Evolutionary conservation across 164 flowering plant genomes (phyloP).

Genomic region (Liriodendron chinense): DNA sequence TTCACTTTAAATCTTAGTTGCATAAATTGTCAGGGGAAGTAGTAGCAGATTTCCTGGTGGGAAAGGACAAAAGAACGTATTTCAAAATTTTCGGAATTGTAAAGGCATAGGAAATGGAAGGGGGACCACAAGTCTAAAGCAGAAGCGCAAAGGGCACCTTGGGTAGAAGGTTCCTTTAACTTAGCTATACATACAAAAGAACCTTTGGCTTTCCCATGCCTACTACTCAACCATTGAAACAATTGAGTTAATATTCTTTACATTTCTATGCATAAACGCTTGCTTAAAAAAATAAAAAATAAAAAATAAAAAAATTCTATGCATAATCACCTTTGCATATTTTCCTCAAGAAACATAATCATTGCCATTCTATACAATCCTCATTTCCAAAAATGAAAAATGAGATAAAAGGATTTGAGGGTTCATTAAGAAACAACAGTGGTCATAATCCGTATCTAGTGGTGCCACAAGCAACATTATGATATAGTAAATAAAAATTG

Average conservation of each 20-base stretch:
- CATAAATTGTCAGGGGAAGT: too few species aligned
- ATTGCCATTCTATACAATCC: background rate
- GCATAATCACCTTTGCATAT: background rate
- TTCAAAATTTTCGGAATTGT: too few species aligned
- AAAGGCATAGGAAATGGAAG: too few species aligned
- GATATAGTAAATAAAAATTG: background rate
- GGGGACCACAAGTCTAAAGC: too few species aligned
- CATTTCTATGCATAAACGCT: background rate
- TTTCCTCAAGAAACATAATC: background rate
- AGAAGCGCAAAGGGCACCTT: too few species aligned
- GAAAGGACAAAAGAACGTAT: too few species aligned
- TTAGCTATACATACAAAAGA: background rate
- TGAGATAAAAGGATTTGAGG: background rate
- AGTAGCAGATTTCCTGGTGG: too few species aligned
- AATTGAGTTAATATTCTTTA: background rate
- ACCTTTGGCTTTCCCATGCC: background rate
- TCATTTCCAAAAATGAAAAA: background rate
- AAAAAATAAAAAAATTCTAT: background rate
- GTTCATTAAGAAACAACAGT: background rate
- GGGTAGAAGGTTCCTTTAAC: too few species aligned
- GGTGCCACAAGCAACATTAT: background rate
- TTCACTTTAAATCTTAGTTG: too few species aligned
- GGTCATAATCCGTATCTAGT: background rate
- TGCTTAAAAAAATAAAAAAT: too few species aligned
- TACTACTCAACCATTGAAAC: background rate